Conservation (phyloP, 371 early-diverging fungal genomes). For the Nematocida sp. region DNA sequence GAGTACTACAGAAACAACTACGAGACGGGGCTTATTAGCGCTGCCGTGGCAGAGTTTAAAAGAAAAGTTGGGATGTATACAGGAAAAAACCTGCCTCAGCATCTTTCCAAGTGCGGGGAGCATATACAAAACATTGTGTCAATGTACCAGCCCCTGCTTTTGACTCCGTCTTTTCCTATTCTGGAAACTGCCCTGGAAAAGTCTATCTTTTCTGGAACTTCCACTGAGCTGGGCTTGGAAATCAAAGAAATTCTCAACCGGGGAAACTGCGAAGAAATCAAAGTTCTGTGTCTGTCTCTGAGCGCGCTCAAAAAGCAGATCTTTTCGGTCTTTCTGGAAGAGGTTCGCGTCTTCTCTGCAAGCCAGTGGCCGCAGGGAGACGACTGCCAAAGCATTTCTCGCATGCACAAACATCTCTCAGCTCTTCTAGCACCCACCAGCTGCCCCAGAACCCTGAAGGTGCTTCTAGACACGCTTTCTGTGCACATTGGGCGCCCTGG, state of each 20-base stretch:
- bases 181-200: slow-evolving; percentile 33
- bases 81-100: not conserved
- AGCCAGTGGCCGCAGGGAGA: not conserved
- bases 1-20: slow-evolving; percentile 53
- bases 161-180: slow-evolving; percentile 8
- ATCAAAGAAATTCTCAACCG: not conserved
- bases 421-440: not conserved
- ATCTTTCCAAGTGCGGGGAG: not conserved
- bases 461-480: slow-evolving; percentile 17
- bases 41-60: slow-evolving; percentile 11
- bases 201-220: slow-evolving; percentile 26
- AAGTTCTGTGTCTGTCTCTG: slow-evolving; percentile 10
- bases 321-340: slow-evolving; percentile 21
- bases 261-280: slow-evolving; percentile 1
- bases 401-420: not conserved
- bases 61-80: not conserved
- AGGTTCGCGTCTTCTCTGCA: not conserved
- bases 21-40: slow-evolving; percentile 23
- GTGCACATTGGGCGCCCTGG: not conserved
- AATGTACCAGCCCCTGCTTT: slow-evolving; percentile 11
- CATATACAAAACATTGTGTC: not conserved
- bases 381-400: not conserved
- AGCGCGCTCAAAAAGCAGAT: slow-evolving; percentile 8
- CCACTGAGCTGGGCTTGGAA: not conserved
- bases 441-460: not conserved